Conservation (phyloP, 352 stramenopile species). For the Thraustochytrium sp. region DNA sequence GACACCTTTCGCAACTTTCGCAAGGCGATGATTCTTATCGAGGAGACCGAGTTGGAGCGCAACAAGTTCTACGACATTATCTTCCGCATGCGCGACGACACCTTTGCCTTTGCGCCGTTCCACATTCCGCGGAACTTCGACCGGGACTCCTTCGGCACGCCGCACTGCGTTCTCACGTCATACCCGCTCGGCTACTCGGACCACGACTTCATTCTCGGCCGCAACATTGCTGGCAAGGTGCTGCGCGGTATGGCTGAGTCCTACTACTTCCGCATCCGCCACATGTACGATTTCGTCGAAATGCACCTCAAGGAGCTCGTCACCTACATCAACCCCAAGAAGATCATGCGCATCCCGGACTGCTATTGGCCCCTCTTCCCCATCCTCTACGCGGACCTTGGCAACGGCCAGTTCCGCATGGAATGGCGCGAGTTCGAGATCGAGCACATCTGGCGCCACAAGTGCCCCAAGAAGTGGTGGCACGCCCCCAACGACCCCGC, state of each 20-base stretch:
- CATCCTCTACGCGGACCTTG: not conserved
- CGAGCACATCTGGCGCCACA: not conserved
- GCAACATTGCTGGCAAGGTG: conserved; percentile 4
- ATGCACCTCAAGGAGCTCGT: not conserved
- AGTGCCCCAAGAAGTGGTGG: conserved; percentile 15
- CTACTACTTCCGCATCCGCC: not conserved
- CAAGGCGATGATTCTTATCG: not conserved
- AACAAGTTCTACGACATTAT: not conserved
- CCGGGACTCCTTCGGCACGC: not conserved
- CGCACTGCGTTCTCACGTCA: not conserved
- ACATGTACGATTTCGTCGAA: not conserved
- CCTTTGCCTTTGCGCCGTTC: not conserved
- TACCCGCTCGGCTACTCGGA: conserved; percentile 16
- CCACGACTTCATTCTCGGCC: not conserved
- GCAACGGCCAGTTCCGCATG: conserved; percentile 9
- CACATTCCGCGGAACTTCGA: not conserved
- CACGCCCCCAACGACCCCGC: not conserved
- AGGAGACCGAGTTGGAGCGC: not conserved
- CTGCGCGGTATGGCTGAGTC: not conserved
- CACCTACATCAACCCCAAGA: not conserved
- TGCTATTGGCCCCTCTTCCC: conserved; percentile 3
- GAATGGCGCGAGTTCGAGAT: conserved; percentile 18
- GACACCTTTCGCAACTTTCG: conserved; percentile 10
- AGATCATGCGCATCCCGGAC: not conserved
- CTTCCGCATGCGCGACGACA: conserved; percentile 3